Evolutionary conservation across 2,329 filamentous ascomycete genomes (phyloP).

Genomic region (Pseudogymnoascus verrucosus): DNA sequence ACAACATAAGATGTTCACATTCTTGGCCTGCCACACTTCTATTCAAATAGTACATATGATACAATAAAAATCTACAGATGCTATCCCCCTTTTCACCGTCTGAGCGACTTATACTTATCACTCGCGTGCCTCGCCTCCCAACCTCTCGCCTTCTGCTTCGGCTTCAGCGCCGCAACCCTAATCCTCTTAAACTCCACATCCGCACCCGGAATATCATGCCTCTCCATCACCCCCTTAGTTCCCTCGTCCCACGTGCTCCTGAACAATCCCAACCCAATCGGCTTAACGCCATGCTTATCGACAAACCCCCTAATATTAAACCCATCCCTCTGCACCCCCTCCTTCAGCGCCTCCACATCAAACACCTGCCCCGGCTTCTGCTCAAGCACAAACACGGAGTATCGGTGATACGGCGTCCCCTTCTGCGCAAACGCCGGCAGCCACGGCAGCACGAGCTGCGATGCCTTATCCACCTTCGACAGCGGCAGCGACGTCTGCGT

Average conservation of each 20-base stretch:
- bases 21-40: background rate
- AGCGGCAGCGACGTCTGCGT: constrained; percentile 57
- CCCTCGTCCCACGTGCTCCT: constrained; percentile 81
- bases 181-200: constrained; percentile 80
- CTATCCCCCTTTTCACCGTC: constrained; percentile 15
- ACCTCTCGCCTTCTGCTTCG: constrained; percentile 50
- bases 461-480: constrained; percentile 47
- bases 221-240: constrained; percentile 79
- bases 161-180: constrained; percentile 62
- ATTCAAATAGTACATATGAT: constrained; percentile 10
- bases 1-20: background rate
- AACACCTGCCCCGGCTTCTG: constrained; percentile 57
- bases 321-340: constrained; percentile 50
- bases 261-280: constrained; percentile 83
- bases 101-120: constrained; percentile 53
- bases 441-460: constrained; percentile 71
- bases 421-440: constrained; percentile 80
- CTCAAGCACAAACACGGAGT: constrained; percentile 76
- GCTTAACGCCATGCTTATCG: constrained; percentile 57
- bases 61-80: constrained; percentile 3
- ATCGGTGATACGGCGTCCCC: constrained; percentile 82
- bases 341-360: constrained; percentile 49
- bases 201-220: constrained; percentile 64
- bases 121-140: constrained; percentile 60
- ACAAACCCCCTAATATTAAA: constrained; percentile 72